A percentile compares a stretch with the other conserved stretches of the same genome.
Evolutionary conservation across 176 grass and related monocot genomes (phyloP).

Genomic region (Cymbopogon citratus): DNA sequence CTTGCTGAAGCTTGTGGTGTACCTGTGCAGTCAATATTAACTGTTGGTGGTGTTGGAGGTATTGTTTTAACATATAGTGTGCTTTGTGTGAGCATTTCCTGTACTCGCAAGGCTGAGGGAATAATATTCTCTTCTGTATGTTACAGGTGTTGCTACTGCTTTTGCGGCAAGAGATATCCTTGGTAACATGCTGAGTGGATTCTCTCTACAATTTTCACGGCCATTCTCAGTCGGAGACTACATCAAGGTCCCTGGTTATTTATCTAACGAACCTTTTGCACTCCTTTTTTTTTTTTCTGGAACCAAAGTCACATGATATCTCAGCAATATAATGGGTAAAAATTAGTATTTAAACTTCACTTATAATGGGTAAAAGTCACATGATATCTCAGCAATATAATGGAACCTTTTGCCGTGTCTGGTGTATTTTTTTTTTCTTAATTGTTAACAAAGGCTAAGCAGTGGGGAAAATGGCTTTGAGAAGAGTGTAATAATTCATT

Average conservation of each 20-base stretch:
- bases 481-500: background rate
- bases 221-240: conserved; percentile 69
- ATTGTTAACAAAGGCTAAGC: no score
- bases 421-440: no score
- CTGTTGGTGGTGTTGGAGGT: conserved; percentile 85
- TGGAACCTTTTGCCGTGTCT: no score
- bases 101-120: background rate
- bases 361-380: no score
- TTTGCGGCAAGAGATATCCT: conserved; percentile 83
- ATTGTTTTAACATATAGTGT: background rate
- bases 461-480: no score
- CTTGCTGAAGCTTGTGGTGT: conserved; percentile 67
- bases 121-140: background rate
- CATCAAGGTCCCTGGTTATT: conserved; percentile 47
- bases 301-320: background rate
- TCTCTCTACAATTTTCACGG: conserved; percentile 67
- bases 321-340: background rate
- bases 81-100: background rate
- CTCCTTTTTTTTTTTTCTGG: background rate
- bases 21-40: conserved; percentile 63
- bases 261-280: background rate
- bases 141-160: conserved; percentile 68
- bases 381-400: no score
- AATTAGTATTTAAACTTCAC: background rate
- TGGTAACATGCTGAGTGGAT: conserved; percentile 71